Conservation (phyloP, 2,329 filamentous ascomycete species). For the Epichloe coenophiala region DNA sequence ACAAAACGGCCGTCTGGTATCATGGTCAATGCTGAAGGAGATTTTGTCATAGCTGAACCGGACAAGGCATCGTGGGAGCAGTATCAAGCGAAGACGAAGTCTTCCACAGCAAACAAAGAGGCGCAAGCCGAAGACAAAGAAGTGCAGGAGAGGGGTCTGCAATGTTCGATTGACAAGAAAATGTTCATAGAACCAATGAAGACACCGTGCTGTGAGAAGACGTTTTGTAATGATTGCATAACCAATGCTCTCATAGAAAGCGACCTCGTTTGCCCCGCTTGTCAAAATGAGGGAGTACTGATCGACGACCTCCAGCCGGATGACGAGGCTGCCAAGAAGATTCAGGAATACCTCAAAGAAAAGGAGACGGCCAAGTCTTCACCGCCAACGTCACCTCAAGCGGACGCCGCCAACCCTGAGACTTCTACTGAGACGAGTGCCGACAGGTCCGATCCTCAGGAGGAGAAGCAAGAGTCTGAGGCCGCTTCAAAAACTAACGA, state of each 20-base stretch:
- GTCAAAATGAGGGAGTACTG: constrained; percentile 78
- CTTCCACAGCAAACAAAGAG: constrained; percentile 69
- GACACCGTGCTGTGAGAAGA: constrained; percentile 96
- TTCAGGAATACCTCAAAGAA: constrained; percentile 57
- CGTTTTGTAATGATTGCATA: constrained; percentile 99
- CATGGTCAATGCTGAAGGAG: constrained; percentile 95
- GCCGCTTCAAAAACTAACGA: constrained; percentile 3
- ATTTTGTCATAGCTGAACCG: constrained; percentile 91
- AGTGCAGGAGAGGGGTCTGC: constrained; percentile 73
- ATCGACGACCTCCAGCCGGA: constrained; percentile 84
- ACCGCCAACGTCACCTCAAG: constrained; percentile 18
- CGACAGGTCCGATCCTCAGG: constrained; percentile 22
- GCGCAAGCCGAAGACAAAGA: constrained; percentile 70
- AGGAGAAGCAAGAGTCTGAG: constrained; percentile 11
- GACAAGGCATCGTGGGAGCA: constrained; percentile 95
- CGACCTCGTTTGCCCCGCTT: constrained; percentile 91
- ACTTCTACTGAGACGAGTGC: constrained; percentile 20
- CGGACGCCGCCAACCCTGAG: constrained; percentile 29
- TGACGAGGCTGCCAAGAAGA: constrained; percentile 63
- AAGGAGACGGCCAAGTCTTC: constrained; percentile 37
- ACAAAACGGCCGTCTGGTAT: constrained; percentile 78
- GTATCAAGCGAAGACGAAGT: constrained; percentile 89
- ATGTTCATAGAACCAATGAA: constrained; percentile 98
- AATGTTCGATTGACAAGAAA: constrained; percentile 93
- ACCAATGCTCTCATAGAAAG: constrained; percentile 97